Base-by-base conservation (phyloP, 495 filamentous ascomycete species). In the Annulohypoxylon moriforme region DNA sequence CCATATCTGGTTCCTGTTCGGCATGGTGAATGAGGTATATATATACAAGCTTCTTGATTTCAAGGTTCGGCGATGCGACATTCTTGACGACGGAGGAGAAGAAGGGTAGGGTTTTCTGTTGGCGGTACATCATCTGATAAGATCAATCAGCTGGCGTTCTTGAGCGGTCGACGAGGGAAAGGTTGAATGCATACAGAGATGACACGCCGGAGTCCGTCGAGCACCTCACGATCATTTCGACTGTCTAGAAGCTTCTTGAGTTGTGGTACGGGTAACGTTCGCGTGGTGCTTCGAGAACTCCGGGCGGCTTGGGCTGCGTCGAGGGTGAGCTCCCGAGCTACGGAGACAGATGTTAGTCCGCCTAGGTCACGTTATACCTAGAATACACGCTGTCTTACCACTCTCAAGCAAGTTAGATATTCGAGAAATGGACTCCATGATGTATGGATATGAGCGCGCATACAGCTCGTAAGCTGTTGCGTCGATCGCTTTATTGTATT, bases 81-180 rank as follows among this genome's bases (percentile, higher is more conserved):
- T 98, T 98, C 83, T 99, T 99, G 76, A 99, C 93, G 60, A 98
- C 91, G 22, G 93, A 90, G 10, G 96, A 94, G 80, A 99, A 98
- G 83, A 93, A 95, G 14, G 91, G 87, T 10, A 96, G 87, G 69
- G 93, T 93, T 47, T 92, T 90, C 71, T 93, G 90, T 68, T 90
- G 87, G 57, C 90, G 90, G 81, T 97, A 97, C 90, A 97, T 96
- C 88, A 97, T 92, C 94, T 98, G 73, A 58, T 61, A 71, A 73
- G 56, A 25, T 38, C 46, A 56, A 69, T 76, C 65, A 77, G 73
- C 64, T 29, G 63, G 62, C 46, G 53, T 33, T 58, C 7, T 57
- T 57, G 4, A 55, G 42, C 16, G 56, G 25, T 60, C 24, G 40
- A 24, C 10, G 57, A 59, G 38, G 13, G 34, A 55, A 47, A n/a